These are phyloP conservation scores for Collybia mongolica DNA, from an alignment of 768 basidiomycete species.

Conservation along the genomic window DNA sequence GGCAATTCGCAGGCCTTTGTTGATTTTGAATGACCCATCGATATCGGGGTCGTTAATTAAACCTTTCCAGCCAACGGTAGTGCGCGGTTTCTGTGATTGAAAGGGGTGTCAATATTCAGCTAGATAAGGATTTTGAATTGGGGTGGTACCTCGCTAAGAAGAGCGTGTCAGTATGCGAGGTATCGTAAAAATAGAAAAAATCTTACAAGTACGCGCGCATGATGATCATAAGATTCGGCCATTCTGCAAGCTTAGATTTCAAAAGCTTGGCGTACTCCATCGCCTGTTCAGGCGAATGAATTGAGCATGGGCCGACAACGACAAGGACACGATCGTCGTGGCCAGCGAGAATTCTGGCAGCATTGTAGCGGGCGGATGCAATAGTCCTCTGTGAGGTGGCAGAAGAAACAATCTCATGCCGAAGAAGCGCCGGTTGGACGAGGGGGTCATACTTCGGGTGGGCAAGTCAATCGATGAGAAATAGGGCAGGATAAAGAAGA, in stretches of 20 bases:
- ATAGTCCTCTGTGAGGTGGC: slow-evolving; percentile 70
- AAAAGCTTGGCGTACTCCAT: slow-evolving; percentile 77
- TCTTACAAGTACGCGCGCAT: slow-evolving; percentile 98
- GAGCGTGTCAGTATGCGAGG: too few relatives aligned
- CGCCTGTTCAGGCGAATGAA: slow-evolving; percentile 87
- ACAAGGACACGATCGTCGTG: slow-evolving; percentile 86
- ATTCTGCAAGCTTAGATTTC: slow-evolving; percentile 61
- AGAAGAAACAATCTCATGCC: slow-evolving; percentile 79
- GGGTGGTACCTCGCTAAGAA: slow-evolving; percentile 31
- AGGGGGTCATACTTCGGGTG: slow-evolving; percentile 86
- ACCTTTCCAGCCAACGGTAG: slow-evolving; percentile 98
- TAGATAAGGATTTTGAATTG: not conserved
- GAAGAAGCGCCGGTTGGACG: slow-evolving; percentile 87
- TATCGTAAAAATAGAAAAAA: slow-evolving; percentile 1
- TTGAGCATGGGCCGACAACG: slow-evolving; percentile 94
- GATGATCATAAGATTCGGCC: slow-evolving; percentile 81
- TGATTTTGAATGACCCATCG: slow-evolving; percentile 93
- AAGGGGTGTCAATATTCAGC: slow-evolving; percentile 5
- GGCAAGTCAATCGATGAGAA: slow-evolving; percentile 7
- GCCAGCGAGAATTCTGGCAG: slow-evolving; percentile 80
- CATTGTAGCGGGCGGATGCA: slow-evolving; percentile 72
- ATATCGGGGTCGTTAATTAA: slow-evolving; percentile 94
- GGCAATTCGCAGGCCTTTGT: slow-evolving; percentile 90
- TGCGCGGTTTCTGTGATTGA: slow-evolving; percentile 79
- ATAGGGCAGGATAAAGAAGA: not conserved